A percentile compares a stretch with the other conserved stretches of the same genome.
Evolutionary conservation across 2,329 filamentous ascomycete genomes (phyloP).

Genomic region (Pseudonectria foliicola): DNA sequence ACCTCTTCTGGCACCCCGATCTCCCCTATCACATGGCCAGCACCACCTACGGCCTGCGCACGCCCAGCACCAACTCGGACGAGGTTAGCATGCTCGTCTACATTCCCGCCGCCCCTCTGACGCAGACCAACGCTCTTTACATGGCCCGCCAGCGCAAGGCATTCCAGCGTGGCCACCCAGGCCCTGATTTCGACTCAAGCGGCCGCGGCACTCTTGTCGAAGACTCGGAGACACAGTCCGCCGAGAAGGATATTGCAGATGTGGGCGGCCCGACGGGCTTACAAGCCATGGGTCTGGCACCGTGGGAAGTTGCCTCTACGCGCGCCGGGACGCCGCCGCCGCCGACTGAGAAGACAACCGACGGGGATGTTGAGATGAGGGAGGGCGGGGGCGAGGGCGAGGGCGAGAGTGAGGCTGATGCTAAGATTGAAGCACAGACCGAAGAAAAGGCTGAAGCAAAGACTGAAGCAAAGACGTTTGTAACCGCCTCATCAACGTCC

Average conservation of each 20-base stretch:
- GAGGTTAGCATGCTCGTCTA: slow-evolving; percentile 47
- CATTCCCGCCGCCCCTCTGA: slow-evolving; percentile 47
- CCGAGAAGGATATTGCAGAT: slow-evolving; percentile 44
- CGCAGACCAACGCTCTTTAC: slow-evolving; percentile 51
- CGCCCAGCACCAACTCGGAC: slow-evolving; percentile 18
- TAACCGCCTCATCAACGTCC: slow-evolving; percentile 21
- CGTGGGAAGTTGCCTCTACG: slow-evolving; percentile 36
- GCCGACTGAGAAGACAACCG: slow-evolving; percentile 14
- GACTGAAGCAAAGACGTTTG: too few species aligned
- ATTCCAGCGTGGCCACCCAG: slow-evolving; percentile 46
- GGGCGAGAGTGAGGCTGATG: slow-evolving; percentile 14
- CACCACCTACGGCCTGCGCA: slow-evolving; percentile 25
- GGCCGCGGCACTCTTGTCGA: slow-evolving; percentile 42
- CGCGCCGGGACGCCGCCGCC: slow-evolving; percentile 22
- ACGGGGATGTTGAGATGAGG: slow-evolving; percentile 23
- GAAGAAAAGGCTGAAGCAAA: too few species aligned
- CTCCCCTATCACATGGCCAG: slow-evolving; percentile 49
- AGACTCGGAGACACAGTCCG: slow-evolving; percentile 40
- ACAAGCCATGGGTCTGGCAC: slow-evolving; percentile 51
- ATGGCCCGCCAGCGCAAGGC: slow-evolving; percentile 51
- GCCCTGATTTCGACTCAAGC: slow-evolving; percentile 49
- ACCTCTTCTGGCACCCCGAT: slow-evolving; percentile 53
- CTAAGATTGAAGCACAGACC: too few species aligned
- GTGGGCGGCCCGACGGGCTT: slow-evolving; percentile 44
- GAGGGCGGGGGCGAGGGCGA: slow-evolving; percentile 11